phyloP scores from a whole-genome alignment of 371 early-diverging fungal species.

The Mucor saturninus region DNA sequence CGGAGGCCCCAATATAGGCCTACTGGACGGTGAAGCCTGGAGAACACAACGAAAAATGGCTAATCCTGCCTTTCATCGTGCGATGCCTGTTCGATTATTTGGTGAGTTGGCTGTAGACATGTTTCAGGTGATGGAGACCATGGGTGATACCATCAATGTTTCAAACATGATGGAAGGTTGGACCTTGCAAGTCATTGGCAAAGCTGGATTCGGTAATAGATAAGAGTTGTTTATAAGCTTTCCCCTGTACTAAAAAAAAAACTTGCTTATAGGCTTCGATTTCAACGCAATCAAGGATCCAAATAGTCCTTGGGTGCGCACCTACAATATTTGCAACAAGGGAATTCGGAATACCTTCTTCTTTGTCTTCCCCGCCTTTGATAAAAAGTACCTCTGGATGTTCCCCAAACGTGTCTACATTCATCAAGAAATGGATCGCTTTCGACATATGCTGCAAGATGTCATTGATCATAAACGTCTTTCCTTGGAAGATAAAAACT shows the following conservation, averaged over 20 bases:
- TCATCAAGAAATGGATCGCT: slow-evolving; percentile 14
- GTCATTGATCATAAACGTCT: slow-evolving; percentile 17
- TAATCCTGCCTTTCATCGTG: slow-evolving; percentile 51
- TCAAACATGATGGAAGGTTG: slow-evolving; percentile 33
- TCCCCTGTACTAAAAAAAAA: too few species aligned
- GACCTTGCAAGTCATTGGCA: slow-evolving; percentile 46
- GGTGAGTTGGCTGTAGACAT: slow-evolving; percentile 31
- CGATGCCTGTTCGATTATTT: slow-evolving; percentile 42
- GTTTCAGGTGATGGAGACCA: slow-evolving; percentile 29
- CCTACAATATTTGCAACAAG: slow-evolving; percentile 31
- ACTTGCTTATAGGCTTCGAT: slow-evolving; percentile 30
- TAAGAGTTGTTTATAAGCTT: too few species aligned
- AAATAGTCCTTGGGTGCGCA: slow-evolving; percentile 28
- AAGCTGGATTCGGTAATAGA: slow-evolving; percentile 40
- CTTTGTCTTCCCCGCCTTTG: slow-evolving; percentile 54
- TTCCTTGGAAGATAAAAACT: slow-evolving; percentile 4
- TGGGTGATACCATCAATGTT: slow-evolving; percentile 22
- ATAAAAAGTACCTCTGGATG: slow-evolving; percentile 27
- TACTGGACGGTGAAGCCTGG: slow-evolving; percentile 21
- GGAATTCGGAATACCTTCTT: slow-evolving; percentile 38
- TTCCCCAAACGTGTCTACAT: slow-evolving; percentile 14
- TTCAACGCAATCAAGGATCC: slow-evolving; percentile 31
- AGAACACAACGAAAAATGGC: slow-evolving; percentile 25
- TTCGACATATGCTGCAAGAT: slow-evolving; percentile 14
- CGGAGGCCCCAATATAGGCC: slow-evolving; percentile 12